These are phyloP conservation scores for Phanerochaete carnosa DNA, from an alignment of 768 basidiomycete genomes.

Conservation along the genomic window DNA sequence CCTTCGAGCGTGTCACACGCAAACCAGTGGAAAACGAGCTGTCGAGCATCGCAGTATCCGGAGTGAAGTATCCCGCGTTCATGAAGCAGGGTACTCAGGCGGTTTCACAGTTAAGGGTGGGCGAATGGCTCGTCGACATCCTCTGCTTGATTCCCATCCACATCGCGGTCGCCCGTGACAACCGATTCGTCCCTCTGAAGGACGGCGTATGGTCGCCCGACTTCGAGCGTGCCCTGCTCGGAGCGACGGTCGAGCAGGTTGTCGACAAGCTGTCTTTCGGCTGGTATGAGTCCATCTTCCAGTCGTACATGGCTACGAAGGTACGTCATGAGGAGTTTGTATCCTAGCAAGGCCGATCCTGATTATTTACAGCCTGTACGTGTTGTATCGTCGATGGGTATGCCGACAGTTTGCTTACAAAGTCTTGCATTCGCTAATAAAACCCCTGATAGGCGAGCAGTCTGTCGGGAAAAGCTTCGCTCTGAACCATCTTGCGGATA, in stretches of 20 bases:
- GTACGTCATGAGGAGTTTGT: slow-evolving; percentile 28
- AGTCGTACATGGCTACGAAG: slow-evolving; percentile 60
- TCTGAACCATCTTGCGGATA: slow-evolving; percentile 59
- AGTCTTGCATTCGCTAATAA: neutral
- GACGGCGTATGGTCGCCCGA: slow-evolving; percentile 51
- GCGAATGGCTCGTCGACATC: slow-evolving; percentile 62
- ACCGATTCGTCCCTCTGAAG: slow-evolving; percentile 58
- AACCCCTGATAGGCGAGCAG: slow-evolving; percentile 43
- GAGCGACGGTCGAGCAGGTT: slow-evolving; percentile 56
- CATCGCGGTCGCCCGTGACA: slow-evolving; percentile 55
- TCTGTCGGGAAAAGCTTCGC: slow-evolving; percentile 61
- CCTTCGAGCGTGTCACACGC: slow-evolving; percentile 46
- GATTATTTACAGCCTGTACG: slow-evolving; percentile 46
- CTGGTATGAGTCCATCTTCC: slow-evolving; percentile 65
- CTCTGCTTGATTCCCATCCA: slow-evolving; percentile 65
- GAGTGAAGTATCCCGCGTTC: slow-evolving; percentile 29
- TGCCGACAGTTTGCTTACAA: slow-evolving; percentile 1
- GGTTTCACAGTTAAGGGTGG: slow-evolving; percentile 40
- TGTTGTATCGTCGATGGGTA: slow-evolving; percentile 66
- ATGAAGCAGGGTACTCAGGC: slow-evolving; percentile 11
- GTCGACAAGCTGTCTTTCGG: slow-evolving; percentile 55
- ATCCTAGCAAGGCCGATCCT: neutral
- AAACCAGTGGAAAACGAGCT: slow-evolving; percentile 50
- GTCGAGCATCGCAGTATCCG: slow-evolving; percentile 33
- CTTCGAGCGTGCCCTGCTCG: slow-evolving; percentile 50